Evolutionary conservation across 1,284 basidiomycete genomes (phyloP).

Genomic region (Ceratobasidium sp.): DNA sequence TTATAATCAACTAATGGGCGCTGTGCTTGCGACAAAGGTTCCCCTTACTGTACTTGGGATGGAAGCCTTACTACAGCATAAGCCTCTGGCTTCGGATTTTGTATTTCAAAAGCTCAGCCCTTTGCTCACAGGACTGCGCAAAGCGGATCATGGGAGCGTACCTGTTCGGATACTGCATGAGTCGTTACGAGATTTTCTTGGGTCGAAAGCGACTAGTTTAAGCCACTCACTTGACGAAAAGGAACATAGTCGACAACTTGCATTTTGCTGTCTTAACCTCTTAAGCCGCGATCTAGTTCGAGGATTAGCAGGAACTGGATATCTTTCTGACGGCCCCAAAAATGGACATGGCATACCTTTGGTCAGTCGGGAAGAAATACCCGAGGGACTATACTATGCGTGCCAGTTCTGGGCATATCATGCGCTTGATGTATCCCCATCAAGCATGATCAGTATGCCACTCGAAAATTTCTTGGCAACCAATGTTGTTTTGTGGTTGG

Average conservation of each 20-base stretch:
- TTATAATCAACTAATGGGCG: constrained; percentile 44
- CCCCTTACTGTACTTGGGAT: background rate
- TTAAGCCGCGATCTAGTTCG: background rate
- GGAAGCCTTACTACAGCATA: background rate
- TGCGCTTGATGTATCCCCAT: background rate
- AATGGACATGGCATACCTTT: background rate
- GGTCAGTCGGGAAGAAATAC: background rate
- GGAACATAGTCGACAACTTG: background rate
- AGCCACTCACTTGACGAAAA: background rate
- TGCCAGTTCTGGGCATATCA: constrained; percentile 12
- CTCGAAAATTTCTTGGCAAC: background rate
- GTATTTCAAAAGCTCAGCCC: background rate
- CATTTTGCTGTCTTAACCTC: background rate
- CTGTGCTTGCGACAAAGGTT: constrained; percentile 42
- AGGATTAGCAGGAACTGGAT: background rate
- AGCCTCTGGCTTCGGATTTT: background rate
- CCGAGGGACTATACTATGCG: background rate
- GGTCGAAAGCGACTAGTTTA: background rate
- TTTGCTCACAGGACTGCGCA: background rate
- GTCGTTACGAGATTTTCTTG: background rate
- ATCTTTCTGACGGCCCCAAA: background rate
- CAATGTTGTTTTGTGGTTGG: background rate
- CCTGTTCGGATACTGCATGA: constrained; percentile 3
- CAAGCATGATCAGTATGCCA: background rate
- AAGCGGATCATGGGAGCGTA: background rate